A percentile compares a stretch with the other conserved stretches of the same genome.
phyloP scores from a whole-genome alignment of 2,329 filamentous ascomycete species.

The Pseudomassariella vexata region DNA sequence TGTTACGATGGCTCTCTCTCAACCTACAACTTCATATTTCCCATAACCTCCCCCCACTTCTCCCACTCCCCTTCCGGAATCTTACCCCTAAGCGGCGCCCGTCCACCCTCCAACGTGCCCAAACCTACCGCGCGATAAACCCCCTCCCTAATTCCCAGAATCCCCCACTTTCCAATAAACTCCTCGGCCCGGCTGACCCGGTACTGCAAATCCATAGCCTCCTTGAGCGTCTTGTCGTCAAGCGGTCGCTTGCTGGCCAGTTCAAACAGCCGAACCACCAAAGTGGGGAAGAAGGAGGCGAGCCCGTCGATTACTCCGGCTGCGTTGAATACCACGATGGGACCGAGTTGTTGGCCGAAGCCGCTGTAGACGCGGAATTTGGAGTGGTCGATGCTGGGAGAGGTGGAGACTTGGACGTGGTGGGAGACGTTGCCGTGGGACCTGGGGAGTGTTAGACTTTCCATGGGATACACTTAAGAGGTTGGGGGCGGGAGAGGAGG shows the following conservation, averaged over 20 bases:
- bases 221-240: conserved; percentile 38
- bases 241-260: conserved; percentile 29
- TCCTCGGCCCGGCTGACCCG: conserved; percentile 56
- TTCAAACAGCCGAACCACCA: conserved; percentile 51
- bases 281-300: conserved; percentile 59
- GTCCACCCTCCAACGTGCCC: conserved; percentile 51
- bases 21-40: conserved; percentile 15
- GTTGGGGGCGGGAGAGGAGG: too few species aligned
- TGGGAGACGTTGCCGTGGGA: conserved; percentile 58
- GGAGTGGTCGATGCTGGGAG: conserved; percentile 54
- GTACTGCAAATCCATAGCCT: conserved; percentile 55
- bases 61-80: conserved; percentile 48
- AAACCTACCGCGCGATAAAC: conserved; percentile 50
- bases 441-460: conserved; percentile 11
- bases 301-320: conserved; percentile 63
- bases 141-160: conserved; percentile 60
- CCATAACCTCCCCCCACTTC: conserved; percentile 29
- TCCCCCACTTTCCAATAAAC: conserved; percentile 54
- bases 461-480: neutral
- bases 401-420: conserved; percentile 56
- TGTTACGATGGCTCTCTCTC: conserved; percentile 2
- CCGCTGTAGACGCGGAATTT: conserved; percentile 60
- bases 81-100: conserved; percentile 52
- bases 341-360: conserved; percentile 60
- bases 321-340: conserved; percentile 56